Percentiles rank a stretch among this genome's conserved stretches.
Conservation (phyloP, 2,329 filamentous ascomycete species). For the Leptographium flavum region DNA sequence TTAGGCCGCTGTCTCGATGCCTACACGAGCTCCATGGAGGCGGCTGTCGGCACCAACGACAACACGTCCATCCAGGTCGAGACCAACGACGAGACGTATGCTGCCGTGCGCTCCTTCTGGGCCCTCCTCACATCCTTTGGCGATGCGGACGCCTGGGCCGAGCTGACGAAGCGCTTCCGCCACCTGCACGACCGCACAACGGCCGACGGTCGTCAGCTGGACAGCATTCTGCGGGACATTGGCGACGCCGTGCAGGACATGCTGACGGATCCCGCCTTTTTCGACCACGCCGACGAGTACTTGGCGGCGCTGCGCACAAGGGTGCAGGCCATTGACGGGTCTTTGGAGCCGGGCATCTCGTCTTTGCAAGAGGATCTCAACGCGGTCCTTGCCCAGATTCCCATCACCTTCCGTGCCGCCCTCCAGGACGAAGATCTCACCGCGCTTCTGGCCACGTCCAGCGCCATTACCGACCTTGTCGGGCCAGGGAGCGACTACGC, state of each 20-base stretch:
- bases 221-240: slow-evolving; percentile 58
- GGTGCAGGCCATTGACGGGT: slow-evolving; percentile 38
- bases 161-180: slow-evolving; percentile 53
- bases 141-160: slow-evolving; percentile 58
- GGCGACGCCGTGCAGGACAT: slow-evolving; percentile 66
- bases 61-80: slow-evolving; percentile 57
- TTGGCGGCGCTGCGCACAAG: slow-evolving; percentile 36
- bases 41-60: slow-evolving; percentile 51
- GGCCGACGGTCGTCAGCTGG: slow-evolving; percentile 67
- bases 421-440: slow-evolving; percentile 58
- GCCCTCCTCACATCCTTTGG: slow-evolving; percentile 67
- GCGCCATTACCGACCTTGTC: slow-evolving; percentile 54
- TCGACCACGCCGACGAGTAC: slow-evolving; percentile 53
- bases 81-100: slow-evolving; percentile 59
- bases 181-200: slow-evolving; percentile 54
- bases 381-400: slow-evolving; percentile 52
- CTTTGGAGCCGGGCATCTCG: slow-evolving; percentile 16
- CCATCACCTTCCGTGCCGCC: slow-evolving; percentile 53
- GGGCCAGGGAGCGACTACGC: slow-evolving; percentile 49
- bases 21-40: slow-evolving; percentile 60
- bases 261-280: slow-evolving; percentile 74
- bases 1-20: slow-evolving; percentile 64
- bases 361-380: slow-evolving; percentile 61
- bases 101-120: slow-evolving; percentile 71
- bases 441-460: slow-evolving; percentile 50